phyloP scores from a whole-genome alignment of 1,284 basidiomycete species.

The Cutaneotrichosporon cyanovorans region DNA sequence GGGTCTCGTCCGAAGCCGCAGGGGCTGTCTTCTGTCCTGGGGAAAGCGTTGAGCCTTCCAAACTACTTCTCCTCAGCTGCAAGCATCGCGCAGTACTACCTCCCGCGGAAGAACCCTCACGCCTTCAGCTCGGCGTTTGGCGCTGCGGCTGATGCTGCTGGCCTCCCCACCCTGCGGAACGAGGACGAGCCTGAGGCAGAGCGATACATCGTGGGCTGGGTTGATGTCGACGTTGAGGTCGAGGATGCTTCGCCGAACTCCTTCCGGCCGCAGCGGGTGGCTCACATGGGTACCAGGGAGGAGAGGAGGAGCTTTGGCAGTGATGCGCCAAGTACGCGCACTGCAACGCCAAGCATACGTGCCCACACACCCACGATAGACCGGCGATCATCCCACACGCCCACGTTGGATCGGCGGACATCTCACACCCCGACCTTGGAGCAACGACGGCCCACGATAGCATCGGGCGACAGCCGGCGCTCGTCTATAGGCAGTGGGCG shows the following conservation, averaged over 20 bases:
- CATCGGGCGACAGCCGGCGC: background rate
- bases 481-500: background rate
- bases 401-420: too few species aligned
- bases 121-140: conserved; percentile 35
- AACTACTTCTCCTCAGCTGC: conserved; percentile 90
- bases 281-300: conserved; percentile 21
- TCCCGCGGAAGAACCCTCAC: conserved; percentile 54
- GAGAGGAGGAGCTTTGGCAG: conserved; percentile 22
- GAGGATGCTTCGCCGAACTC: conserved; percentile 25
- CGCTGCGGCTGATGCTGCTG: conserved; percentile 43
- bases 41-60: conserved; percentile 65
- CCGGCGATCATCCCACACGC: too few species aligned
- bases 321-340: conserved; percentile 22
- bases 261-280: conserved; percentile 3
- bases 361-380: conserved; percentile 14
- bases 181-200: conserved; percentile 60
- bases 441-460: too few species aligned
- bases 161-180: conserved; percentile 25
- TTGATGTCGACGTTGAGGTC: conserved; percentile 53
- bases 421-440: too few species aligned
- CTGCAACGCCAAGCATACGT: conserved; percentile 15
- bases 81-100: conserved; percentile 86
- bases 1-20: conserved; percentile 1
- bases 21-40: conserved; percentile 59
- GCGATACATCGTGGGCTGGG: conserved; percentile 76